phyloP scores from a whole-genome alignment of 345 rosid species.

The Euclidium syriacum region DNA sequence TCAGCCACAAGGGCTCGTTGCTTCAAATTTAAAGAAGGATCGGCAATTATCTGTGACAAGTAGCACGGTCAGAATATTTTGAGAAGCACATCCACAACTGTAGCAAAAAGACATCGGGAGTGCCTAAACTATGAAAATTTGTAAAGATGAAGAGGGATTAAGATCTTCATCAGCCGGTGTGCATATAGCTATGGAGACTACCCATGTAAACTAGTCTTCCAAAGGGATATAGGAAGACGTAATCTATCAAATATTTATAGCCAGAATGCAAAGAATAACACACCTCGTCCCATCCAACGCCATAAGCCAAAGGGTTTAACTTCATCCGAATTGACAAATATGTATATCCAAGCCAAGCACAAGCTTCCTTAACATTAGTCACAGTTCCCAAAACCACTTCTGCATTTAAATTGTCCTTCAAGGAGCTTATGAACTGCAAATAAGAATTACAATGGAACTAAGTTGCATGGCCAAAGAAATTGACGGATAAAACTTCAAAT shows the following conservation, averaged over 20 bases:
- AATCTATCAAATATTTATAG: neutral
- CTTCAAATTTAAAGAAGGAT: conserved; percentile 77
- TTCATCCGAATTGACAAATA: conserved; percentile 96
- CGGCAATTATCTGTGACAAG: conserved; percentile 70
- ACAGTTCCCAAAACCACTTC: conserved; percentile 99
- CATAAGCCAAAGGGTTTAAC: conserved; percentile 93
- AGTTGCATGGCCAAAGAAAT: neutral
- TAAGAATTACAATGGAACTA: conserved; percentile 11
- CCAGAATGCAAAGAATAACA: conserved; percentile 11
- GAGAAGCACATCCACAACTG: neutral
- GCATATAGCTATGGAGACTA: neutral
- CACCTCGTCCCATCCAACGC: conserved; percentile 99
- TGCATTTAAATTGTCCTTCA: conserved; percentile 91
- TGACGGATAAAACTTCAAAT: conserved; percentile 1
- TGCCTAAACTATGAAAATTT: neutral
- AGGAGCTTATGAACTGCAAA: conserved; percentile 84
- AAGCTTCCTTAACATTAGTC: conserved; percentile 97
- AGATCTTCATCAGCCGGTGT: conserved; percentile 4
- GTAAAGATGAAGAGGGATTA: neutral
- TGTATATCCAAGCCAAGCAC: conserved; percentile 98
- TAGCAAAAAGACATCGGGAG: neutral
- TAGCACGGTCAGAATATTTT: conserved; percentile 17
- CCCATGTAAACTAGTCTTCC: neutral
- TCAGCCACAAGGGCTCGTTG: conserved; percentile 87
- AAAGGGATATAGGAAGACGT: neutral